Evolutionary conservation across 768 basidiomycete species (phyloP).

Genomic region (Mycena galericulata): DNA sequence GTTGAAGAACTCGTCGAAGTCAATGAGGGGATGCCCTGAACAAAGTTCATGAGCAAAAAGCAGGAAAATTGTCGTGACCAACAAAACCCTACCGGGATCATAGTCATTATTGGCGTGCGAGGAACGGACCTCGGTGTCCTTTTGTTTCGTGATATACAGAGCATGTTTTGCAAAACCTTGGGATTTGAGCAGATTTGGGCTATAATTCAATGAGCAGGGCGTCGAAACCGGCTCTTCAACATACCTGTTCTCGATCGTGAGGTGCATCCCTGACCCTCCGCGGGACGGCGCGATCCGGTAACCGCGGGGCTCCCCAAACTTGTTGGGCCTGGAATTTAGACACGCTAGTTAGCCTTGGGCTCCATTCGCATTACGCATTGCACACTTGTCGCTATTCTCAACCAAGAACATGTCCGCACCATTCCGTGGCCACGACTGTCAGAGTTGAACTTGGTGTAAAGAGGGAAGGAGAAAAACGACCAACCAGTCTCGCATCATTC

Average conservation of each 20-base stretch:
- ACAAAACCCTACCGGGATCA: conserved; percentile 50
- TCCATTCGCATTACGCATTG: no score
- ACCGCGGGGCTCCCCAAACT: conserved; percentile 60
- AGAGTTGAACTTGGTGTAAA: background rate
- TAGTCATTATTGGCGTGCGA: conserved; percentile 64
- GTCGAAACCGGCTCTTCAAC: background rate
- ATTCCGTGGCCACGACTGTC: conserved; percentile 51
- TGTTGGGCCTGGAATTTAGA: conserved; percentile 48
- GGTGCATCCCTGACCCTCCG: conserved; percentile 34
- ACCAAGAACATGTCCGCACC: conserved; percentile 61
- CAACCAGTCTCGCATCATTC: conserved; percentile 55
- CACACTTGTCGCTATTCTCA: conserved; percentile 50
- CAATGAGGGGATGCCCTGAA: conserved; percentile 50
- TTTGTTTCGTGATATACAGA: conserved; percentile 59
- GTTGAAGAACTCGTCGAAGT: conserved; percentile 65
- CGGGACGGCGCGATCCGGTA: conserved; percentile 62
- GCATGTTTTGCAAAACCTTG: conserved; percentile 66
- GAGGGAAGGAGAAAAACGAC: background rate
- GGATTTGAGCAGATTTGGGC: conserved; percentile 56
- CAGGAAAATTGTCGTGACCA: background rate
- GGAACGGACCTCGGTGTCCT: conserved; percentile 62
- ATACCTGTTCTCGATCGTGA: conserved; percentile 44
- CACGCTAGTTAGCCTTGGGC: no score
- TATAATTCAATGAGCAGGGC: conserved; percentile 3
- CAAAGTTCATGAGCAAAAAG: background rate